phyloP scores from a whole-genome alignment of 2,329 filamentous ascomycete genomes.

The Aspergillus ustus region DNA sequence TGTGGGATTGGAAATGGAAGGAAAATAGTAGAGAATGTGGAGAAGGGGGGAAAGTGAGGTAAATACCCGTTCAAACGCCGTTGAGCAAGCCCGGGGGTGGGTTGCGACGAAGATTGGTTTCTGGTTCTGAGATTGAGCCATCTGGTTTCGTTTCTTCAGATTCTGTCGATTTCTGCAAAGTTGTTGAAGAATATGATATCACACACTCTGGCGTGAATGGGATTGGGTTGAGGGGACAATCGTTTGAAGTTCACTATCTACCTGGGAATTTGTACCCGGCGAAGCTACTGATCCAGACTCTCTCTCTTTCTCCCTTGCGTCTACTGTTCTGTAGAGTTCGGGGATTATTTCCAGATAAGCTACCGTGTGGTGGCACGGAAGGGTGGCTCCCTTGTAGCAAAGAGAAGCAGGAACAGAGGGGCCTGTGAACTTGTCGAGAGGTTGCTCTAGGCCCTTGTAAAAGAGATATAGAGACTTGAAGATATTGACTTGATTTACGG shows the following conservation, averaged over 20 bases:
- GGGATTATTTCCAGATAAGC: conserved; percentile 1
- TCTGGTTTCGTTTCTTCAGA: conserved; percentile 38
- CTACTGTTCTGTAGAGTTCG: neutral
- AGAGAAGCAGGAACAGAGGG: neutral
- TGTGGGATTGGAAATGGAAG: neutral
- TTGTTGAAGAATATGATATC: neutral
- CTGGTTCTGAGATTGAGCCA: conserved; percentile 60
- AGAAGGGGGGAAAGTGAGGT: neutral
- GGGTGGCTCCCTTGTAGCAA: neutral
- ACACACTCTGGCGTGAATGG: neutral
- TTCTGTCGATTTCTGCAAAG: neutral
- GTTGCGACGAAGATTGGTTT: conserved; percentile 92
- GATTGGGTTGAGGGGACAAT: neutral
- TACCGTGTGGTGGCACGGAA: neutral
- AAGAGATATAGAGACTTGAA: neutral
- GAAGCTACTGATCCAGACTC: conserved; percentile 22
- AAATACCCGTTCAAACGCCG: conserved; percentile 89
- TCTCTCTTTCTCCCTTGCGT: neutral
- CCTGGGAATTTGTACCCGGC: conserved; percentile 30
- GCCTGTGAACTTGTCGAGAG: neutral
- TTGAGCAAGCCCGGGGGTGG: conserved; percentile 93
- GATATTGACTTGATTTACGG: neutral
- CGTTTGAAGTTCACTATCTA: conserved; percentile 20
- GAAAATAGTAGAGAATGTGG: neutral
- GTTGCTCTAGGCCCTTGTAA: neutral